phyloP scores from a whole-genome alignment of 177 flowering plant genomes.

The Vitis hybrid region DNA sequence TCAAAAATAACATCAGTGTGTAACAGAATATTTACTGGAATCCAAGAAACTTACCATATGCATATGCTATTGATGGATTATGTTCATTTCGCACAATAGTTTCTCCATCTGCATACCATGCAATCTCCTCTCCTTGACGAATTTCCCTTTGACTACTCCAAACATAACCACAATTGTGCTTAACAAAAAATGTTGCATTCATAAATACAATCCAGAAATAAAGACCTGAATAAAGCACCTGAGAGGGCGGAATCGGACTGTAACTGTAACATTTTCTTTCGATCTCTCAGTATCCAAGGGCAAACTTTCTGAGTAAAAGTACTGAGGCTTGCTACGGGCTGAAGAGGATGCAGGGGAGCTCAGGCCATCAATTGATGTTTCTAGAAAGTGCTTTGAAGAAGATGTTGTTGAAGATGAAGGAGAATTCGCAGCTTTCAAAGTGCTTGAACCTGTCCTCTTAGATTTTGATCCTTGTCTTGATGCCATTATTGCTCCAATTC shows the following conservation, averaged over 20 bases:
- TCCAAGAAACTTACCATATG: slow-evolving; percentile 62
- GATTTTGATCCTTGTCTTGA: slow-evolving; percentile 47
- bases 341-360: slow-evolving; percentile 76
- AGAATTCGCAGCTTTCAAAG: slow-evolving; percentile 44
- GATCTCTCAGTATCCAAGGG: slow-evolving; percentile 45
- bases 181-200: not conserved
- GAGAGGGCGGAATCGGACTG: slow-evolving; percentile 95
- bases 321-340: slow-evolving; percentile 55
- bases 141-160: slow-evolving; percentile 80
- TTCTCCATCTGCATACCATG: slow-evolving; percentile 99
- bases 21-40: no score
- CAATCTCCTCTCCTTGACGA: slow-evolving; percentile 94
- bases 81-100: slow-evolving; percentile 80
- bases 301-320: slow-evolving; percentile 45
- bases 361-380: slow-evolving; percentile 60
- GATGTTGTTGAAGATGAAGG: slow-evolving; percentile 73
- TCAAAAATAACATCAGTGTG: no score
- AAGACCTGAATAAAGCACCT: slow-evolving; percentile 40
- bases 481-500: slow-evolving; percentile 47
- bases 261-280: slow-evolving; percentile 91
- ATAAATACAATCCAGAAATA: not conserved
- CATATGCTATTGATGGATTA: slow-evolving; percentile 82
- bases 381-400: slow-evolving; percentile 65
- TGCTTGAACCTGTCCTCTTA: slow-evolving; percentile 32
- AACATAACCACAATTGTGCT: slow-evolving; percentile 14